Evolutionary conservation across 1,284 basidiomycete species (phyloP).

Genomic region (Porogramme epimiltina): DNA sequence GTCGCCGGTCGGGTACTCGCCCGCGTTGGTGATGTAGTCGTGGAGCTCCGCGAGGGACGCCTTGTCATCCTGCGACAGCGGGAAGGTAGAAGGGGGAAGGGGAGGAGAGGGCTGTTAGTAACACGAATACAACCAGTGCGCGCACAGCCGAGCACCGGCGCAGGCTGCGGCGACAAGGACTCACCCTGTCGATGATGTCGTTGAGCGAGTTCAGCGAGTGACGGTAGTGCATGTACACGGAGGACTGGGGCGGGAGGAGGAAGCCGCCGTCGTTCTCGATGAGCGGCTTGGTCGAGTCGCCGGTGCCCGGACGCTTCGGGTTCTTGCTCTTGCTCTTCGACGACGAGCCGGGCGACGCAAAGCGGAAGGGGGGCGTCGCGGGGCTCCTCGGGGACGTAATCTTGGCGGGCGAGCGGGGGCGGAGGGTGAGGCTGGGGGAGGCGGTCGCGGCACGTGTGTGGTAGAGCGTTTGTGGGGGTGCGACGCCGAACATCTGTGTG

Average conservation of each 20-base stretch:
- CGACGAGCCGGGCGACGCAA: slow-evolving; percentile 48
- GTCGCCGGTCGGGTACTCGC: slow-evolving; percentile 24
- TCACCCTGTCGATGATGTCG: slow-evolving; percentile 75
- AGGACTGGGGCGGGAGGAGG: slow-evolving; percentile 34
- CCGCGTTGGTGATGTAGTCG: slow-evolving; percentile 59
- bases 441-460: slow-evolving; percentile 50
- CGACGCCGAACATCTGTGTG: slow-evolving; percentile 72
- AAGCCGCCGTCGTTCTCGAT: slow-evolving; percentile 33
- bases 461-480: slow-evolving; percentile 74
- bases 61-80: slow-evolving; percentile 60
- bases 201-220: slow-evolving; percentile 75
- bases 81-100: slow-evolving; percentile 3
- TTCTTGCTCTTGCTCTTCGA: slow-evolving; percentile 40
- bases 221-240: slow-evolving; percentile 73
- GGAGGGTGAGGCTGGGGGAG: slow-evolving; percentile 28
- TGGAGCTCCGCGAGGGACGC: slow-evolving; percentile 74
- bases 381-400: slow-evolving; percentile 18
- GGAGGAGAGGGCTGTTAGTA: background rate
- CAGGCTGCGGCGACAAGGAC: slow-evolving; percentile 26
- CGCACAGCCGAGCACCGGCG: slow-evolving; percentile 1
- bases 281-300: slow-evolving; percentile 57
- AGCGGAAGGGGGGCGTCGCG: slow-evolving; percentile 26
- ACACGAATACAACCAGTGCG: too few relatives aligned
- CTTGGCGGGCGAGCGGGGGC: slow-evolving; percentile 3
- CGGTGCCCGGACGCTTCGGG: slow-evolving; percentile 50